phyloP scores from a whole-genome alignment of 306 rosid species.

The Quercus wislizeni region DNA sequence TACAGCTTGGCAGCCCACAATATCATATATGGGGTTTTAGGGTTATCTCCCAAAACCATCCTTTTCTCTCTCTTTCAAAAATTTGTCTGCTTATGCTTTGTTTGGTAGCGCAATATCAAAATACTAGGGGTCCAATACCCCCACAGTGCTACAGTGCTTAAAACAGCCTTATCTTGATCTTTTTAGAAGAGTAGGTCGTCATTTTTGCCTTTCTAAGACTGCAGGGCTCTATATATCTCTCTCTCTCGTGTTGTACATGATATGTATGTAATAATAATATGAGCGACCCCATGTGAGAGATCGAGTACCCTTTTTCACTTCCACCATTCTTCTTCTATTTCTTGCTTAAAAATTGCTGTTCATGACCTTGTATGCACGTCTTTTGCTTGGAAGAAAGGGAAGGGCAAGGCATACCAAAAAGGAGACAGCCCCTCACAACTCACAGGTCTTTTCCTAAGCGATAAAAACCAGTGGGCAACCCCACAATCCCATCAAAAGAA shows the following conservation, averaged over 20 bases:
- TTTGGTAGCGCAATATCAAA: slow-evolving; percentile 25
- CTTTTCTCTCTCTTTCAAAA: slow-evolving; percentile 13
- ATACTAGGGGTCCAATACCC: slow-evolving; percentile 18
- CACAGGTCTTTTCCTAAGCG: slow-evolving; percentile 28
- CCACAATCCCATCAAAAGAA: slow-evolving; percentile 12
- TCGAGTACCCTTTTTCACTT: not conserved
- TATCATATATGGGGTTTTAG: slow-evolving; percentile 31
- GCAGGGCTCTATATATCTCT: not conserved
- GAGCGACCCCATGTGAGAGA: slow-evolving; percentile 7
- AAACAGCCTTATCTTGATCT: slow-evolving; percentile 4
- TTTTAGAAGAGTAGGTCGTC: slow-evolving; percentile 26
- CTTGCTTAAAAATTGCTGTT: not conserved
- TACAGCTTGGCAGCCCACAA: slow-evolving; percentile 75
- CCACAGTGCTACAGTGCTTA: slow-evolving; percentile 12
- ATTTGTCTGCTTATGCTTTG: slow-evolving; percentile 39
- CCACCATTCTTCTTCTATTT: not conserved
- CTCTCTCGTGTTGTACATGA: slow-evolving; percentile 10
- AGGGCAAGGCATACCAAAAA: not conserved
- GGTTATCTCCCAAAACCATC: slow-evolving; percentile 39
- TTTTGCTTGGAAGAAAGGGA: not conserved
- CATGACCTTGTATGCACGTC: not conserved
- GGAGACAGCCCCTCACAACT: slow-evolving; percentile 3
- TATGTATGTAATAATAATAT: not conserved
- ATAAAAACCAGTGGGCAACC: slow-evolving; percentile 20
- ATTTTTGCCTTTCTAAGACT: slow-evolving; percentile 11